Base-by-base conservation (phyloP, 345 rosid species). In the Dimocarpus longan region DNA sequence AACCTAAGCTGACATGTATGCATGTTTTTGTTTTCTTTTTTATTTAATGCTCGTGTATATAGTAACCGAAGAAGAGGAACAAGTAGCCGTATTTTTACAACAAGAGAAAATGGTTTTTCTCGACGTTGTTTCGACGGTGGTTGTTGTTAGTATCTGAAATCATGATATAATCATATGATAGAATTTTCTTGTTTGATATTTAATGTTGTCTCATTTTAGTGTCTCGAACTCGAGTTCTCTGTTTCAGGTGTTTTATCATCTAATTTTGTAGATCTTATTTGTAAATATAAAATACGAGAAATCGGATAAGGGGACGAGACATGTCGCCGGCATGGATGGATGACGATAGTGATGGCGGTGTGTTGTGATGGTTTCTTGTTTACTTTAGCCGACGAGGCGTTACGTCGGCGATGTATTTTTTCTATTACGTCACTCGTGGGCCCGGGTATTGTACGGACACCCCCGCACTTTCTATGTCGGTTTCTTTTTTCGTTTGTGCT, bases 281-380 rank as follows among this genome's bases (percentile, higher is more conserved):
- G 10, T 8, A n/a, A 16, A 6, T 19, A 21, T 1, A 1, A 2
- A 12, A 48, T 10, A 10, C 1, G 46, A 72, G 18, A 3, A 32
- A 32, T 32, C 37, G 37, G 37, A 32, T 32, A 32, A 32, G 4
- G 1, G 4, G 37, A 32, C 1, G 37, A 80, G 86, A 84, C 90
- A 84, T 60, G 88, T 87, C 71, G 89, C 85, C 90, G 90, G 87
- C 84, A 54, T 71, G 3, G 32, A 32, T 32, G 37, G 37, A 46
- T 4, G 52, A 46, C 5, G 52, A 6, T 56, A 85, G 88, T 59
- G 76, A 68, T n/a, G 66, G 32, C 70, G 32, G 46, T 1, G 39
- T 0, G 52, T 40, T 0, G 42, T 26, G 16, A 48, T 44, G 1
- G 26, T 26, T 39, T 8, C 48, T 43, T 54, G 8, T 54, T 15